Evolutionary conservation across 2,329 filamentous ascomycete genomes (phyloP).

Genomic region (Cercospora brassicicola): DNA sequence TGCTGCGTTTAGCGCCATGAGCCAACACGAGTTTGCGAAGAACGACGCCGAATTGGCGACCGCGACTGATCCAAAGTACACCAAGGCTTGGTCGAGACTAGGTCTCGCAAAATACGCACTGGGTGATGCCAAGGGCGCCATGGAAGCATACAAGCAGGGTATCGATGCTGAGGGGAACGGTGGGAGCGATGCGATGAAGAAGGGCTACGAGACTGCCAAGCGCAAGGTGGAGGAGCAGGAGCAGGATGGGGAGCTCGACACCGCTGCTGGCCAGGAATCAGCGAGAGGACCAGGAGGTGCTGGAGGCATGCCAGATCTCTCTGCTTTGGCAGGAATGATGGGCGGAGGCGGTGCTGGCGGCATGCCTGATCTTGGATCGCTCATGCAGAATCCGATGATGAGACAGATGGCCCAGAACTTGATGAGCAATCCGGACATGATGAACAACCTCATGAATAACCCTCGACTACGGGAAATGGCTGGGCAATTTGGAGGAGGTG

Average conservation of each 20-base stretch:
- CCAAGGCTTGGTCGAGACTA: slow-evolving; percentile 93
- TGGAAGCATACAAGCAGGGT: slow-evolving; percentile 91
- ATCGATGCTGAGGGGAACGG: slow-evolving; percentile 94
- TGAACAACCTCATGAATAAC: slow-evolving; percentile 92
- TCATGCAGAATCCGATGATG: slow-evolving; percentile 99
- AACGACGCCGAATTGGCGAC: slow-evolving; percentile 90
- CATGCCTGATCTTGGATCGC: slow-evolving; percentile 80
- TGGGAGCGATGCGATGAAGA: slow-evolving; percentile 95
- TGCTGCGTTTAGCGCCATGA: slow-evolving; percentile 81
- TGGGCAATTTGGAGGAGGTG: slow-evolving; percentile 65
- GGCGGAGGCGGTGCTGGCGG: slow-evolving; percentile 67
- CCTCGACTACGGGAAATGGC: slow-evolving; percentile 86
- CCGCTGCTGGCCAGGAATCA: slow-evolving; percentile 39
- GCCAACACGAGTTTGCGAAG: slow-evolving; percentile 79
- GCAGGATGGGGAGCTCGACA: slow-evolving; percentile 37
- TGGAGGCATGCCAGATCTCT: slow-evolving; percentile 46
- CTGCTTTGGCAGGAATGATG: slow-evolving; percentile 48
- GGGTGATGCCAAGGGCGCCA: slow-evolving; percentile 83
- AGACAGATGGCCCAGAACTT: slow-evolving; percentile 93
- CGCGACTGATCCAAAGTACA: slow-evolving; percentile 84
- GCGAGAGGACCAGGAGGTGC: slow-evolving; percentile 38
- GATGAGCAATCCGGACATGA: slow-evolving; percentile 93
- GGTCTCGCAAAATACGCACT: slow-evolving; percentile 89
- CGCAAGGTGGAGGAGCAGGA: slow-evolving; percentile 78
- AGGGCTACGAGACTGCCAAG: slow-evolving; percentile 91